Percentiles rank a stretch among this genome's conserved stretches.
These are phyloP conservation scores for Suillus occidentalis DNA, from an alignment of 768 basidiomycete genomes.

Conservation along the genomic window DNA sequence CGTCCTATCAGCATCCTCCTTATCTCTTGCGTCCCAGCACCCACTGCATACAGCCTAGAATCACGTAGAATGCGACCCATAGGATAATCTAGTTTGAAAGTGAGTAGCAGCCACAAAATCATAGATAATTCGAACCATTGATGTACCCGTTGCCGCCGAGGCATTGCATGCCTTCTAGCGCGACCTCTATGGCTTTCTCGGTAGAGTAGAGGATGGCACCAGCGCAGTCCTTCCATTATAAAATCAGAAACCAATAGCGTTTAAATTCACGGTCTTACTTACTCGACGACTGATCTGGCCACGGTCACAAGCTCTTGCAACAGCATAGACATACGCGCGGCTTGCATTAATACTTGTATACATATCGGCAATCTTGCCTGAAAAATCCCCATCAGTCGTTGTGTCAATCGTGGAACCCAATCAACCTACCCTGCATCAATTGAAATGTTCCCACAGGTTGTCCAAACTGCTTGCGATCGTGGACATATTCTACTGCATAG, in stretches of 20 bases:
- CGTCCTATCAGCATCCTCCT: constrained; percentile 91
- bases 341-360: constrained; percentile 90
- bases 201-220: constrained; percentile 93
- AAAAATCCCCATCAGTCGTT: constrained; percentile 2
- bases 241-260: constrained; percentile 6
- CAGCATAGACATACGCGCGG: constrained; percentile 89
- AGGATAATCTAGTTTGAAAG: constrained; percentile 70
- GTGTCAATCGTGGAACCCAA: not conserved
- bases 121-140: constrained; percentile 57
- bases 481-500: constrained; percentile 84
- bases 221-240: constrained; percentile 80
- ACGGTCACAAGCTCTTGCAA: constrained; percentile 83
- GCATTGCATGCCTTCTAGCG: constrained; percentile 90
- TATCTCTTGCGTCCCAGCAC: constrained; percentile 97
- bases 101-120: constrained; percentile 4
- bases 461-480: constrained; percentile 90
- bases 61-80: constrained; percentile 87
- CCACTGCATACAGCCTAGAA: constrained; percentile 86
- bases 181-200: constrained; percentile 88
- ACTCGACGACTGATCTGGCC: constrained; percentile 78
- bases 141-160: constrained; percentile 96
- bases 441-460: constrained; percentile 89
- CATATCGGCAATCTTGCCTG: constrained; percentile 89
- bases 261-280: constrained; percentile 26
- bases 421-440: constrained; percentile 81